Conservation (phyloP, 495 filamentous ascomycete genomes). For the Barbatosphaeria neglecta region DNA sequence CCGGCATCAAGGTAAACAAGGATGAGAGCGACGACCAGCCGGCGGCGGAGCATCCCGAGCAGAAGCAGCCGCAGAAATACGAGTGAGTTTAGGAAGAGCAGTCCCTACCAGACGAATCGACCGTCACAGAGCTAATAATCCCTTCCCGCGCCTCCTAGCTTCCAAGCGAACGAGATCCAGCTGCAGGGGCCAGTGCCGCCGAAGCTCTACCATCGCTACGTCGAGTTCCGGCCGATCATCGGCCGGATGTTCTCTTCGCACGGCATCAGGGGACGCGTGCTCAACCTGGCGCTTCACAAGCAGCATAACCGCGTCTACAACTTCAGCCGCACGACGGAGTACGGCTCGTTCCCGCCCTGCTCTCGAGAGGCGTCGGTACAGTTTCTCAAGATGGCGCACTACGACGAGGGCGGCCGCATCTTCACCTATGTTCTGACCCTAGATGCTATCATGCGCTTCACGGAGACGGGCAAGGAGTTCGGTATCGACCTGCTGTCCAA, state of each 20-base stretch:
- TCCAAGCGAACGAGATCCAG: constrained; percentile 90
- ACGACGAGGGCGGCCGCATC: constrained; percentile 70
- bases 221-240: constrained; percentile 85
- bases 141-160: constrained; percentile 42
- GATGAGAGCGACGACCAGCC: constrained; percentile 25
- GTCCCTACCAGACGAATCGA: neutral
- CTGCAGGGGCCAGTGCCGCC: constrained; percentile 70
- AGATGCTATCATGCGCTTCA: constrained; percentile 77
- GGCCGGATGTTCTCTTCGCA: constrained; percentile 73
- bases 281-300: constrained; percentile 77
- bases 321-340: constrained; percentile 60
- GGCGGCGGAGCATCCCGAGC: constrained; percentile 11
- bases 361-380: constrained; percentile 55
- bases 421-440: constrained; percentile 90
- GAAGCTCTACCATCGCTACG: constrained; percentile 75
- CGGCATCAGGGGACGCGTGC: constrained; percentile 63
- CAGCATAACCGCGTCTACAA: constrained; percentile 86
- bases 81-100: constrained; percentile 41
- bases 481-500: constrained; percentile 85
- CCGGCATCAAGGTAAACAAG: constrained; percentile 57
- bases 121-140: neutral
- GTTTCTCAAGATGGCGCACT: constrained; percentile 79
- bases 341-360: constrained; percentile 41
- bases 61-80: constrained; percentile 52
- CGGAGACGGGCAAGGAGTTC: constrained; percentile 89